phyloP scores from a whole-genome alignment of 1,139 yeast genomes.

The Nematodospora anomalae region DNA sequence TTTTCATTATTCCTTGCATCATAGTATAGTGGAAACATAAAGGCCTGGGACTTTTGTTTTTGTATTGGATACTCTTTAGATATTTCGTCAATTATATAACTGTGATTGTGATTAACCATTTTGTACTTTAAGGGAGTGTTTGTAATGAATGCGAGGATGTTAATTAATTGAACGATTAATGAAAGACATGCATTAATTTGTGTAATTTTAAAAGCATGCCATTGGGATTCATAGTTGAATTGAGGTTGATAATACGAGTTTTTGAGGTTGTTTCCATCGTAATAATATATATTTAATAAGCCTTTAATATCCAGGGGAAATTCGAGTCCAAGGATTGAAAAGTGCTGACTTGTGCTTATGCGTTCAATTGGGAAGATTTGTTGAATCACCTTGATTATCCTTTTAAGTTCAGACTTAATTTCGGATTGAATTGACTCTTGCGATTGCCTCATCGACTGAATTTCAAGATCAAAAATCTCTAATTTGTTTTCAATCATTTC shows the following conservation, averaged over 20 bases:
- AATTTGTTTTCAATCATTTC: conserved; percentile 24
- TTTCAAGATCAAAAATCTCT: conserved; percentile 31
- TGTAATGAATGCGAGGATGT: conserved; percentile 26
- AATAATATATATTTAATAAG: conserved; percentile 32
- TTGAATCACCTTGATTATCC: conserved; percentile 20
- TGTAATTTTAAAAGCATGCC: conserved; percentile 17
- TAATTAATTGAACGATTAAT: conserved; percentile 30
- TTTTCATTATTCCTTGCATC: conserved; percentile 25
- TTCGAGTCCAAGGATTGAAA: conserved; percentile 36
- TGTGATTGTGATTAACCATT: conserved; percentile 27
- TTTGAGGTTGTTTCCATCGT: conserved; percentile 17
- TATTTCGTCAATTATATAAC: conserved; percentile 29
- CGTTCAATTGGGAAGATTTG: conserved; percentile 32
- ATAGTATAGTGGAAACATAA: conserved; percentile 30
- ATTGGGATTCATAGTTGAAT: conserved; percentile 11
- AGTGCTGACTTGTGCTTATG: conserved; percentile 21
- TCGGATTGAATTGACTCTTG: conserved; percentile 25
- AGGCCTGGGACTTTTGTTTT: conserved; percentile 1
- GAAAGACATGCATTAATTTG: conserved; percentile 36
- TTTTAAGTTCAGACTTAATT: conserved; percentile 20
- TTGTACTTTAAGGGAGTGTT: conserved; percentile 29
- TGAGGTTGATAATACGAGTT: conserved; percentile 16
- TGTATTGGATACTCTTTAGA: conserved; percentile 16
- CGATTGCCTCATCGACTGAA: conserved; percentile 29
- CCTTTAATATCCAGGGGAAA: conserved; percentile 37